Evolutionary conservation across 2,329 filamentous ascomycete genomes (phyloP).

Genomic region (Aspergillus chevalieri): DNA sequence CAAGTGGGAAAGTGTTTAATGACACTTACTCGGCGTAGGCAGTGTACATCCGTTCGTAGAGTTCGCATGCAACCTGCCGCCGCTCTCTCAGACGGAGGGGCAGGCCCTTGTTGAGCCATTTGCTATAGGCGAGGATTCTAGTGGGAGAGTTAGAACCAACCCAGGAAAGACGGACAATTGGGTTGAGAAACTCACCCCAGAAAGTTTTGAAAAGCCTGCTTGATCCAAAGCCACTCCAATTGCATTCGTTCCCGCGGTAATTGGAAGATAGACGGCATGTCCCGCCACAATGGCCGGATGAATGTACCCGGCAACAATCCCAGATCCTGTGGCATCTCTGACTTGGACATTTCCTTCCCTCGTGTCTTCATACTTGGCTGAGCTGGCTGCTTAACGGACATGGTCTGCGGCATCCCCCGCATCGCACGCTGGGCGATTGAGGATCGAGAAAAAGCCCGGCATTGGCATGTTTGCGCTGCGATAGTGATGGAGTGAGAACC

Average conservation of each 20-base stretch:
- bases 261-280: constrained; percentile 36
- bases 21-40: constrained; percentile 40
- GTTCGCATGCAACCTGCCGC: constrained; percentile 29
- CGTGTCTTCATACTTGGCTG: constrained; percentile 36
- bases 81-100: constrained; percentile 32
- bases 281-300: constrained; percentile 32
- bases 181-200: constrained; percentile 23
- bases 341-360: constrained; percentile 23
- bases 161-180: background rate
- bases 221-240: constrained; percentile 38
- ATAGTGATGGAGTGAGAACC: constrained; percentile 6
- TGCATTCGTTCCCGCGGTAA: constrained; percentile 29
- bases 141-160: constrained; percentile 10
- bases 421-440: constrained; percentile 12
- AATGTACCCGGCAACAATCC: constrained; percentile 42
- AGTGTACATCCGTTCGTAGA: constrained; percentile 45
- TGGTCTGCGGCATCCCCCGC: constrained; percentile 13
- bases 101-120: constrained; percentile 24
- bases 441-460: constrained; percentile 31
- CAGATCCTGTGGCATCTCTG: constrained; percentile 38
- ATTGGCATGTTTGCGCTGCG: constrained; percentile 18
- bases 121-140: constrained; percentile 28
- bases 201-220: constrained; percentile 28
- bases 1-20: constrained; percentile 9
- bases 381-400: constrained; percentile 23